phyloP scores from a whole-genome alignment of 75 land plant species.

The Pinus taeda region DNA sequence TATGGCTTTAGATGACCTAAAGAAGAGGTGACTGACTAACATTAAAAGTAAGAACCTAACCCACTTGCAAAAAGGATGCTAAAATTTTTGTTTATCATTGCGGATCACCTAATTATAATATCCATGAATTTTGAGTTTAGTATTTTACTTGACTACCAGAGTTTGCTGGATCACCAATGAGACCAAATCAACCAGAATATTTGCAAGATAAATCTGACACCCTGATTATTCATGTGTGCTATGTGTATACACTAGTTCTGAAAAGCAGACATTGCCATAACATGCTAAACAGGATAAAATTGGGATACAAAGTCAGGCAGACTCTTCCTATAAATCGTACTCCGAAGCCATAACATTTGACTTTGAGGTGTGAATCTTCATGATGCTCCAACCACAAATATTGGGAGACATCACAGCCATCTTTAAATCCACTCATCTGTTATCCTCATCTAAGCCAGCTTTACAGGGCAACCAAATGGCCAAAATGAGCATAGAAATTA shows the following conservation, averaged over 20 bases:
- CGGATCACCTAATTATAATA: neutral
- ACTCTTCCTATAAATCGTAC: neutral
- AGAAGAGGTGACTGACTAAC: neutral
- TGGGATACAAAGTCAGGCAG: neutral
- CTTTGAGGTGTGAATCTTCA: slow-evolving; percentile 1
- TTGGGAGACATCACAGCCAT: neutral
- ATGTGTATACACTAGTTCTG: neutral
- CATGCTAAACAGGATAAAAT: neutral
- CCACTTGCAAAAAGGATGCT: neutral
- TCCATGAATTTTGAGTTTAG: no score
- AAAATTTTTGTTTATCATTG: neutral
- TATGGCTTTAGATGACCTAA: neutral
- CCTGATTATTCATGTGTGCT: no score
- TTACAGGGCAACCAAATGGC: neutral
- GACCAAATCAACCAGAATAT: no score
- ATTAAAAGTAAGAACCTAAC: neutral
- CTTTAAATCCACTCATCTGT: neutral
- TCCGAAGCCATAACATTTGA: neutral
- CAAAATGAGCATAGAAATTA: neutral
- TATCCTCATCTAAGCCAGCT: neutral
- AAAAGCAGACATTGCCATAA: neutral
- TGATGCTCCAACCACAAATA: slow-evolving; percentile 6
- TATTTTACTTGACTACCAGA: no score
- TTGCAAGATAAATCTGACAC: no score
- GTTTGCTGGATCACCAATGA: no score